Base-by-base conservation (phyloP, 768 basidiomycete genomes). In the Calocybe gangraenosa region DNA sequence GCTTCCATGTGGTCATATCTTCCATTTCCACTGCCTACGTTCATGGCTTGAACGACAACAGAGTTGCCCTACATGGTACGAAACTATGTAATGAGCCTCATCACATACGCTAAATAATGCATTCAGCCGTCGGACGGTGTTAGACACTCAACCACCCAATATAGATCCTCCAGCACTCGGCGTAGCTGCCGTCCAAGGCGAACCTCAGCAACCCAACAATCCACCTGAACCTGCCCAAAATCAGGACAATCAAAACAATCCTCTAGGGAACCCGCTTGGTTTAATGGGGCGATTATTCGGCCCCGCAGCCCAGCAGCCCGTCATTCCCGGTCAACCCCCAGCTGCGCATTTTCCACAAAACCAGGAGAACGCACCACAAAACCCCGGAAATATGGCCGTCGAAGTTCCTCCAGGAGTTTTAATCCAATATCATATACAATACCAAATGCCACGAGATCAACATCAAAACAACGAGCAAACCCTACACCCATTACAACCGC, bases 31-130 rank as follows among this genome's bases (percentile, higher is more conserved):
- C 58, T 99, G 96, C 65, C 76, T 99, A 51, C 78, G 92, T 32
- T 94, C 92, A 17, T 99, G 96, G 96, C 76, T 99, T 20, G 96
- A 99, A 65, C 78, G 96, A 35, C 96, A 99, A 63, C 96, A 98
- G 65, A 98, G 90, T 55, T 99, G 96, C 63, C 96, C 96, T 1
- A 99, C 96, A 33, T 99, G 95, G 95, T 95, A 40, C 65, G 84
- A 64, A n/a, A 25, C 17, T 46, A 39, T 18, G 31, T 13, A 22
- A 23, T 34, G 18, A 34, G 11, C 31, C 11, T 47, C 56, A 28
- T 31, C 33, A 14, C 44, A 28, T 35, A 44, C 42, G 45, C 49
- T 56, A 33, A 54, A 46, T 40, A 44, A 42, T 20, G 33, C 25
- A 37, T 49, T n/a, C 46, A 90, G 89, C 59, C 87, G 89, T 42